Percentiles rank a stretch among this genome's conserved stretches.
phyloP scores from a whole-genome alignment of 2,329 filamentous ascomycete genomes.

The Microcyclospora tardicrescens region DNA sequence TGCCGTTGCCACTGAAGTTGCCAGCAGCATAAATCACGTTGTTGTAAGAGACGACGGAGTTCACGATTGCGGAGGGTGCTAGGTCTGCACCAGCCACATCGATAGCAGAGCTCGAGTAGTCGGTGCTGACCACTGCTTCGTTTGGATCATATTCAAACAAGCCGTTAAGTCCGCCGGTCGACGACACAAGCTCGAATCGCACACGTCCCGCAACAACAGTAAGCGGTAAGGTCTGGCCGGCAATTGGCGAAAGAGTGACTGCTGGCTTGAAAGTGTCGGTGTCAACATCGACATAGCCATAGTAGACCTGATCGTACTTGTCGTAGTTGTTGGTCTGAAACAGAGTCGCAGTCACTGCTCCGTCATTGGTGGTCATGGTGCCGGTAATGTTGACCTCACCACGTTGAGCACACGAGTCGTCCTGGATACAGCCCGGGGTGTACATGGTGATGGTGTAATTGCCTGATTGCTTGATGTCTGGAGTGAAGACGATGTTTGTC shows the following conservation, averaged over 20 bases:
- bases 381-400: constrained; percentile 75
- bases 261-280: constrained; percentile 62
- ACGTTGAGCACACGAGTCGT: constrained; percentile 60
- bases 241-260: constrained; percentile 61
- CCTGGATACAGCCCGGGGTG: constrained; percentile 78
- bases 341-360: constrained; percentile 47
- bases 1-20: constrained; percentile 59
- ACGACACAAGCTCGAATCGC: constrained; percentile 60
- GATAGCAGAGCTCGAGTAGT: constrained; percentile 60
- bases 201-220: constrained; percentile 84
- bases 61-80: constrained; percentile 52
- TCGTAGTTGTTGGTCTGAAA: constrained; percentile 92
- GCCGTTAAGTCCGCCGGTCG: constrained; percentile 72
- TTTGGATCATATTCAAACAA: constrained; percentile 78
- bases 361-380: constrained; percentile 41
- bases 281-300: constrained; percentile 67
- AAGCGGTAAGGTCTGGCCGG: constrained; percentile 51
- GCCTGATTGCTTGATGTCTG: constrained; percentile 75
- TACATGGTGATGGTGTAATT: constrained; percentile 87
- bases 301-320: constrained; percentile 90
- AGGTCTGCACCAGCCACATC: constrained; percentile 64
- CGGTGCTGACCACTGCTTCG: constrained; percentile 42
- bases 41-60: constrained; percentile 50
- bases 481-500: constrained; percentile 62
- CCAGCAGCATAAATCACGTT: constrained; percentile 65